Conservation (phyloP, 73 alveolate species). For the Paramecium caudatum region DNA sequence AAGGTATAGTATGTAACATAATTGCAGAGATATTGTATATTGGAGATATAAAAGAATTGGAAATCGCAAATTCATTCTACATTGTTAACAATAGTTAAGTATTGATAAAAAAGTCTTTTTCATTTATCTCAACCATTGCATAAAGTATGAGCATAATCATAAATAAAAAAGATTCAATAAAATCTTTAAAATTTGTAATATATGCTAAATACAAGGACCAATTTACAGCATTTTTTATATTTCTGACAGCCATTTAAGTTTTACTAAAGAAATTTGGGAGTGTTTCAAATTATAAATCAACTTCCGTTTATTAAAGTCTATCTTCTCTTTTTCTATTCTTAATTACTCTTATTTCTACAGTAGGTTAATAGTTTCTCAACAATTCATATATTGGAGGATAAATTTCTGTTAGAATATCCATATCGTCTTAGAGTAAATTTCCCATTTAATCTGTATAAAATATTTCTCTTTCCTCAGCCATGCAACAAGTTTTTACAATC, state of each 20-base stretch:
- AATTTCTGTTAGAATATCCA: not conserved
- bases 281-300: not conserved
- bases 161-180: slow-evolving; percentile 41
- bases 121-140: not conserved
- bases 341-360: not conserved
- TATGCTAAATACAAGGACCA: slow-evolving; percentile 28
- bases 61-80: not conserved
- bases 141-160: not conserved
- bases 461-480: slow-evolving; percentile 15
- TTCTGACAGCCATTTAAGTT: not conserved
- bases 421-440: slow-evolving; percentile 13
- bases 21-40: not conserved
- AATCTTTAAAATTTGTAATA: not conserved
- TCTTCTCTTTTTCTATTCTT: not conserved
- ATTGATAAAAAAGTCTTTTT: not conserved
- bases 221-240: not conserved
- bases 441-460: slow-evolving; percentile 61
- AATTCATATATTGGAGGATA: slow-evolving; percentile 51
- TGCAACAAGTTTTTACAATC: not conserved
- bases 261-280: not conserved
- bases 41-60: not conserved
- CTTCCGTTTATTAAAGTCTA: not conserved
- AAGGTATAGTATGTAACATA: not conserved
- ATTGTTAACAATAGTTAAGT: not conserved
- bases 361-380: slow-evolving; percentile 56